phyloP scores from a whole-genome alignment of 1,284 basidiomycete genomes.

The Stereum hirsutum region DNA sequence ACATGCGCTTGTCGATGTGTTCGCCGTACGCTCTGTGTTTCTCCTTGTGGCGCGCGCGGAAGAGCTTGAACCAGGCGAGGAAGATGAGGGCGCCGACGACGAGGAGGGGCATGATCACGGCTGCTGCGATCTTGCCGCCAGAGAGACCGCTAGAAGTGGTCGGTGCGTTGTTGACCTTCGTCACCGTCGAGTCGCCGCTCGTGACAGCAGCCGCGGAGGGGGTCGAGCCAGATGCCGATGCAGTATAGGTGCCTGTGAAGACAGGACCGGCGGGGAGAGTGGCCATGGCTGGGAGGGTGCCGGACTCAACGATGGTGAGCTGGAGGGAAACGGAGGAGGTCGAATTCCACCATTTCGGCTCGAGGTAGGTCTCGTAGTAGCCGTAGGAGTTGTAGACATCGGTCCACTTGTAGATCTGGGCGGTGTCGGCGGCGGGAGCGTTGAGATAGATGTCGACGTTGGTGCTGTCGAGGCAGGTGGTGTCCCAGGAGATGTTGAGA shows the following conservation, averaged over 20 bases:
- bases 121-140: conserved; percentile 70
- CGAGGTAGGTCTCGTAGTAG: conserved; percentile 41
- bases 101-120: conserved; percentile 66
- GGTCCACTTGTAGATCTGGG: conserved; percentile 57
- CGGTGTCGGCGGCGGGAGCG: conserved; percentile 34
- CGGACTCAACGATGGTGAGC: conserved; percentile 53
- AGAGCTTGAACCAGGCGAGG: conserved; percentile 47
- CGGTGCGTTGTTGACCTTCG: conserved; percentile 27
- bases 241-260: conserved; percentile 57
- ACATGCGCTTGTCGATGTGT: conserved; percentile 76
- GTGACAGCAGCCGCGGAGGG: conserved; percentile 31
- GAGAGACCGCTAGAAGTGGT: conserved; percentile 28
- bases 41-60: conserved; percentile 38
- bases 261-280: conserved; percentile 61
- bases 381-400: conserved; percentile 49
- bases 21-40: conserved; percentile 64
- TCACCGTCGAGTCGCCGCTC: conserved; percentile 24
- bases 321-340: conserved; percentile 49
- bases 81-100: conserved; percentile 38
- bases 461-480: conserved; percentile 38
- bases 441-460: conserved; percentile 72
- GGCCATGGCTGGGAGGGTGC: conserved; percentile 45
- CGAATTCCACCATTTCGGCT: conserved; percentile 75
- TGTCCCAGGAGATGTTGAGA: conserved; percentile 68
- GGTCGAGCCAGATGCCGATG: conserved; percentile 29